A percentile compares a stretch with the other conserved stretches of the same genome.
Conservation (phyloP, 1,284 basidiomycete species). For the Pyrrhoderma noxium region DNA sequence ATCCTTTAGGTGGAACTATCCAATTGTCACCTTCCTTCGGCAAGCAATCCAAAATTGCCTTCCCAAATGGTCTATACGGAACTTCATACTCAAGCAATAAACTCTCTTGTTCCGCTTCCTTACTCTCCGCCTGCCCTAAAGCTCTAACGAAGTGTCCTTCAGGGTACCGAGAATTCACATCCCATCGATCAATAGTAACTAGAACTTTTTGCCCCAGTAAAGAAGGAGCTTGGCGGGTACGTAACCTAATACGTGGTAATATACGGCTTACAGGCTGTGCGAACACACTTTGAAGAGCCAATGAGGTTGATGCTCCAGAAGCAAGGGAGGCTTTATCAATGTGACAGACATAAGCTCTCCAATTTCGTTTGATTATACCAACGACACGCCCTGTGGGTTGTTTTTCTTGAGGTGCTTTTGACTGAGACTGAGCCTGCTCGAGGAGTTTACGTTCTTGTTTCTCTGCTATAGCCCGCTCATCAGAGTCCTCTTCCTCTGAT, state of each 20-base stretch:
- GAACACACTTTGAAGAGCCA: conserved; percentile 89
- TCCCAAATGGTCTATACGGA: conserved; percentile 94
- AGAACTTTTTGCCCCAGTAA: conserved; percentile 94
- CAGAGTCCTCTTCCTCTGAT: conserved; percentile 51
- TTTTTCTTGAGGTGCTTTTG: conserved; percentile 43
- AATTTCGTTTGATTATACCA: conserved; percentile 91
- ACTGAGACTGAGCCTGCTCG: conserved; percentile 31
- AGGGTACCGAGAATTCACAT: conserved; percentile 81
- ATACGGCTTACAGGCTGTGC: conserved; percentile 90
- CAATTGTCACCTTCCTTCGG: conserved; percentile 87
- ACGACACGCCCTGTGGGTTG: conserved; percentile 92
- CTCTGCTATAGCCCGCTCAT: conserved; percentile 41
- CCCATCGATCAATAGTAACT: conserved; percentile 93
- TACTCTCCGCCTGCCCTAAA: conserved; percentile 86
- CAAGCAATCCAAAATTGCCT: conserved; percentile 88
- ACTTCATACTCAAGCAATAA: conserved; percentile 94
- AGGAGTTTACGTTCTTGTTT: conserved; percentile 44
- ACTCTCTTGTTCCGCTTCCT: conserved; percentile 95
- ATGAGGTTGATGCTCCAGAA: conserved; percentile 69
- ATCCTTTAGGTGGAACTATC: conserved; percentile 82
- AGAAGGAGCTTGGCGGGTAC: conserved; percentile 88
- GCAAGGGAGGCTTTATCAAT: conserved; percentile 87
- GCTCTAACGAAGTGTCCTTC: conserved; percentile 97
- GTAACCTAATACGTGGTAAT: conserved; percentile 89
- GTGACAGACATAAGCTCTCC: conserved; percentile 97